Evolutionary conservation across 2,329 filamentous ascomycete genomes (phyloP), one percentile per base, ranked within the genome.

Genomic region (Penicillium janthinellum): DNA sequence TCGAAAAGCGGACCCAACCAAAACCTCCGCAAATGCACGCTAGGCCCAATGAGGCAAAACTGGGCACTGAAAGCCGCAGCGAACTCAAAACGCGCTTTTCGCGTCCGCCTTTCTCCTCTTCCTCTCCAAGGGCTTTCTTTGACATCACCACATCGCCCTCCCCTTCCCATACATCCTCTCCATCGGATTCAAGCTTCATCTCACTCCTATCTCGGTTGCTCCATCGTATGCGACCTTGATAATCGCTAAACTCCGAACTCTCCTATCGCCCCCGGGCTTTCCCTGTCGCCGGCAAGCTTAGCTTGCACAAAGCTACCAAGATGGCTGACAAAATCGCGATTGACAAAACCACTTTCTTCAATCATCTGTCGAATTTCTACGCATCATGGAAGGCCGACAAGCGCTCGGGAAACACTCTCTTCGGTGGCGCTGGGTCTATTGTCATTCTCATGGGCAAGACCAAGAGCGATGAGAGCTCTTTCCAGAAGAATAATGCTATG

Each of bases 331-430:
- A 96, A 79, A 96, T 99, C 81, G 91, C 91, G 81, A 97, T 99
- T 82, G 93, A 98, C 83, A 91, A 89, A 82, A 89, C 90, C 78
- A 83, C 88, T 76, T 99, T 99, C 82, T 93, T 96, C 79, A 93
- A 95, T 82, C 93, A 95, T 74, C 85, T 98, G 68, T 89, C 89
- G 68, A 89, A 90, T 74, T 90, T 99, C 72, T 86, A 93, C 75
- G 88, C 90, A 70, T 88, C 92, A 80, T 99, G 96, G 95, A 98
- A 96, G 83, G 88, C 90, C 71, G 94, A 98, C 83, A 94, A 96
- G 82, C 90, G 93, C 73, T 86, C 89, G 63, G 90, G 90, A 75
- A 91, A 96, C 81, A 84, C 87, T 72, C 80, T 94, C 65, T 99
- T 98, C 78, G 88, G 86, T 68, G 94, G 93, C 73, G 93, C 87